These are phyloP conservation scores for Sphaerulina musiva DNA, from an alignment of 2,329 filamentous ascomycete species.

Conservation along the genomic window DNA sequence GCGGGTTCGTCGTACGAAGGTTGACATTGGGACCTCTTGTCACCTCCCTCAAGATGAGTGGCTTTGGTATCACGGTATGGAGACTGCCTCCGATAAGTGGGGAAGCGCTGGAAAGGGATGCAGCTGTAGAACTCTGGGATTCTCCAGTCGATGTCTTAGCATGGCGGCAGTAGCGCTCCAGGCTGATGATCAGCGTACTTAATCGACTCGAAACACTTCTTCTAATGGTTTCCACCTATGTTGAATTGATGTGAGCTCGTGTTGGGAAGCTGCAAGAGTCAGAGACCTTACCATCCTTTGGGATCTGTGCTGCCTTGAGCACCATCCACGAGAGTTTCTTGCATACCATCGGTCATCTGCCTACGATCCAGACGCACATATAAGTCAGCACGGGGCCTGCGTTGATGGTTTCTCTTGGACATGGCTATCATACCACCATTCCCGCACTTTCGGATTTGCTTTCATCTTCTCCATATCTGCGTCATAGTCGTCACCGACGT, in stretches of 20 bases:
- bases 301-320: conserved; percentile 54
- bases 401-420: too few relatives aligned
- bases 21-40: conserved; percentile 33
- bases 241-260: not conserved
- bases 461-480: conserved; percentile 72
- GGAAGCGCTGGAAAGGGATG: conserved; percentile 25
- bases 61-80: conserved; percentile 36
- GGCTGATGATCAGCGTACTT: not conserved
- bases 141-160: conserved; percentile 33
- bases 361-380: too few relatives aligned
- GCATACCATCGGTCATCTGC: conserved; percentile 67
- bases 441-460: conserved; percentile 63
- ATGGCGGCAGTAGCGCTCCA: conserved; percentile 31
- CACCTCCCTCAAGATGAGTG: conserved; percentile 36
- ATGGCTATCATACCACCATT: conserved; percentile 29
- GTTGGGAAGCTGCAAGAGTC: not conserved
- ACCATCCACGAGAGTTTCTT: conserved; percentile 55
- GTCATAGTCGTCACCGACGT: conserved; percentile 64
- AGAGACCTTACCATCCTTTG: conserved; percentile 46
- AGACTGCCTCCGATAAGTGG: conserved; percentile 30
- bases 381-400: too few relatives aligned
- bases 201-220: conserved; percentile 56
- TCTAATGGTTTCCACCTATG: conserved; percentile 54
- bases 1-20: conserved; percentile 32
- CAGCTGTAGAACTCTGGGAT: conserved; percentile 34